phyloP scores from a whole-genome alignment of 2,329 filamentous ascomycete genomes.

The Emericellopsis atlantica region DNA sequence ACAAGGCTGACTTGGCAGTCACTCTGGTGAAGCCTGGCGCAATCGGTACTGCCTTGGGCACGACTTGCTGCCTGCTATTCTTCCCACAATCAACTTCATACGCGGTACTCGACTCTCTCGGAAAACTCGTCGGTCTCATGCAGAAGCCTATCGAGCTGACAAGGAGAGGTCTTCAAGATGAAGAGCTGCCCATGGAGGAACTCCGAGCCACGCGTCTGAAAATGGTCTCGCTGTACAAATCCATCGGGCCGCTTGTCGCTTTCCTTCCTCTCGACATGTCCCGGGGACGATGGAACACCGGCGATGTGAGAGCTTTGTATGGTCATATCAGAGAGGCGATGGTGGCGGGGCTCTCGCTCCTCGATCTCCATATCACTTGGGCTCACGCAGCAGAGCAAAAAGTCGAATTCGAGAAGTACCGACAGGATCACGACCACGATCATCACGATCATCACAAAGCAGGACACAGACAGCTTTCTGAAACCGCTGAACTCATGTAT shows the following conservation, averaged over 20 bases:
- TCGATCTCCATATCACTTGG: conserved; percentile 28
- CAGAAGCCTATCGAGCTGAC: conserved; percentile 18
- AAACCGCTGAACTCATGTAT: conserved; percentile 19
- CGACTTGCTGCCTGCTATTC: conserved; percentile 28
- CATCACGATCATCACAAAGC: background rate
- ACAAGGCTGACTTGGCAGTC: conserved; percentile 22
- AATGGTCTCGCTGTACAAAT: conserved; percentile 21
- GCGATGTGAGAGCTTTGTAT: conserved; percentile 25
- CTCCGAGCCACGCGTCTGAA: conserved; percentile 13
- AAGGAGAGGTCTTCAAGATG: conserved; percentile 7
- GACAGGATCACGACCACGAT: background rate
- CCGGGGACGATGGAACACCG: conserved; percentile 27
- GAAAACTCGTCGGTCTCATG: conserved; percentile 16
- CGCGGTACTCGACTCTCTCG: conserved; percentile 20
- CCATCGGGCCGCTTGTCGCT: conserved; percentile 21
- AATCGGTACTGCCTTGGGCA: conserved; percentile 29
- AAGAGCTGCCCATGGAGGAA: conserved; percentile 11
- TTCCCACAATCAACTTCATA: conserved; percentile 37
- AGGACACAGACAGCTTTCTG: conserved; percentile 14
- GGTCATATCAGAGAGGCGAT: conserved; percentile 20
- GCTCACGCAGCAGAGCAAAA: conserved; percentile 9
- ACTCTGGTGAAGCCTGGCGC: conserved; percentile 30
- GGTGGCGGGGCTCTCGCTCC: conserved; percentile 17
- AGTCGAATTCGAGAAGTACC: conserved; percentile 4
- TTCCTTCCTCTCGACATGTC: conserved; percentile 35